Percentiles rank a stretch among this genome's conserved stretches.
Conservation (phyloP, 2,329 filamentous ascomycete species). For the Neonectria coccinea region DNA sequence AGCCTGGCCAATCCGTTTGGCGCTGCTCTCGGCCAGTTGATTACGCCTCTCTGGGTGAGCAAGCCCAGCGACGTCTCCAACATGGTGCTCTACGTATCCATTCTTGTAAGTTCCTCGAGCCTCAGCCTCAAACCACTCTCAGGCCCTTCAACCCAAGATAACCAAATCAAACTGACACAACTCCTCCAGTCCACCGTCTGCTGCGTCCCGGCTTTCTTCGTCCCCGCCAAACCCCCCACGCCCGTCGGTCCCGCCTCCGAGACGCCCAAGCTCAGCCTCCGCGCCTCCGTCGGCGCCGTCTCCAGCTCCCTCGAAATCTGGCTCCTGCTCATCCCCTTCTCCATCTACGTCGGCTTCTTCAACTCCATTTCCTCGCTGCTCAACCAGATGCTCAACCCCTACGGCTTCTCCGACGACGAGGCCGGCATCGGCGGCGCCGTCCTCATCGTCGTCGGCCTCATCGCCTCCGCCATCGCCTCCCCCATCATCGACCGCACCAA, state of each 20-base stretch:
- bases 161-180: conserved; percentile 29
- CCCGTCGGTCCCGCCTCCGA: conserved; percentile 77
- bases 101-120: conserved; percentile 72
- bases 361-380: conserved; percentile 89
- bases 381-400: conserved; percentile 89
- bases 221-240: conserved; percentile 81
- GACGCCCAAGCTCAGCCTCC: conserved; percentile 65
- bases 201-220: conserved; percentile 81
- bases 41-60: conserved; percentile 82
- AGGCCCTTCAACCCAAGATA: not conserved
- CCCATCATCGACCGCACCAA: conserved; percentile 90
- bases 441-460: conserved; percentile 88
- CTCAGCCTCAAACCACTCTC: not conserved
- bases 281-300: conserved; percentile 65
- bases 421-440: conserved; percentile 91
- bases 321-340: conserved; percentile 84
- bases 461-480: conserved; percentile 79
- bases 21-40: conserved; percentile 86
- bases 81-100: conserved; percentile 86
- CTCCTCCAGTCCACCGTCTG: conserved; percentile 56
- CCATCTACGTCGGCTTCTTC: conserved; percentile 90
- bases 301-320: conserved; percentile 76
- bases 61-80: conserved; percentile 74
- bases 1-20: conserved; percentile 92
- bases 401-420: conserved; percentile 84